A percentile compares a stretch with the other conserved stretches of the same genome.
Conservation (phyloP, 1,284 basidiomycete genomes). For the Mrakiaceae sp. region DNA sequence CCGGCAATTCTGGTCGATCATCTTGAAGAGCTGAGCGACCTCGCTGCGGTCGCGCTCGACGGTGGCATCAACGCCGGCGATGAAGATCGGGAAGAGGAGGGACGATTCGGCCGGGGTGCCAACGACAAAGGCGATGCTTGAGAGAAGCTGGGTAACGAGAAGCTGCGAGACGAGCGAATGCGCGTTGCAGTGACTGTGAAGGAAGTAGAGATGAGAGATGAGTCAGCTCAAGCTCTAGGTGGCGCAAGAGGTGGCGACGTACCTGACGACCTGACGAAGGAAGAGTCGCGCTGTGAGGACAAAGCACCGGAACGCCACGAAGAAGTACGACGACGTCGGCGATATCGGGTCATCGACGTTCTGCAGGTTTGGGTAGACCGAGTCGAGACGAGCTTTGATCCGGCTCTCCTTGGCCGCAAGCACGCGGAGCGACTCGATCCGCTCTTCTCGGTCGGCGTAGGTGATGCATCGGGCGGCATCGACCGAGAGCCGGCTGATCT, state of each 20-base stretch:
- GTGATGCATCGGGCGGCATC: constrained; percentile 13
- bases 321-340: constrained; percentile 16
- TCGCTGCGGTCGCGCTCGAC: constrained; percentile 20
- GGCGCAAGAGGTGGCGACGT: too few relatives aligned
- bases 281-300: constrained; percentile 25
- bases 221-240: too few relatives aligned
- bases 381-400: constrained; percentile 14
- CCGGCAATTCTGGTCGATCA: constrained; percentile 22
- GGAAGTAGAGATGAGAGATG: neutral
- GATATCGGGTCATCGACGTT: constrained; percentile 15
- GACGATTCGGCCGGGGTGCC: constrained; percentile 26
- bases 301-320: constrained; percentile 26
- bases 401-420: constrained; percentile 15
- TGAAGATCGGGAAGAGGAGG: constrained; percentile 28
- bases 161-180: constrained; percentile 23
- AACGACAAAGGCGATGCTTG: constrained; percentile 22
- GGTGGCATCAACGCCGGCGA: constrained; percentile 23
- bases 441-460: constrained; percentile 14
- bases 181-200: constrained; percentile 13
- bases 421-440: constrained; percentile 15
- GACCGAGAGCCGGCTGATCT: constrained; percentile 22
- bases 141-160: constrained; percentile 23
- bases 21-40: constrained; percentile 22
- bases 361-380: constrained; percentile 10
- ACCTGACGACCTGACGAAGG: constrained; percentile 23